Evolutionary conservation across 345 rosid species (phyloP), one percentile per base, ranked within the genome.

Genomic region (Ceriops zippeliana): DNA sequence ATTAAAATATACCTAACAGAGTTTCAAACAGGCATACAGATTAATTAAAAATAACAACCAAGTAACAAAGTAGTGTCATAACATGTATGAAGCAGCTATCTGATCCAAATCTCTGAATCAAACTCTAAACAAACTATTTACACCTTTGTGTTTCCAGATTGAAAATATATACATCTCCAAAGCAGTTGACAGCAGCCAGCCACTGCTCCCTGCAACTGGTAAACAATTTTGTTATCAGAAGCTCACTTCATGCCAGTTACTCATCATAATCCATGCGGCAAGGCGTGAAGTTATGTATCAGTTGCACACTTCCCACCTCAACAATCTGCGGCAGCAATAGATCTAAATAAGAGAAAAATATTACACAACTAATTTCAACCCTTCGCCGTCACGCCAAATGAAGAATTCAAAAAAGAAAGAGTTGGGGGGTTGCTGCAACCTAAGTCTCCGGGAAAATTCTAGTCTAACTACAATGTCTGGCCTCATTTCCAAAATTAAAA

Each of bases 161-260:
- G 80, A 86, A 93, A 61, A 91, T 58, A 56, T 91, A 89, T 30
- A 88, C 75, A 77, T 91, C 98, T 52, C 97, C 98, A 77, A 89
- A 93, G 83, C 97, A 93, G 71, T 91, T 93, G 65, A 87, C 57
- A n/a, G 98, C 97, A 49, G 97, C 92, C 63, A 93, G 78, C 97
- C 97, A 91, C 77, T 85, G 96, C 73, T 89, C 93, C 83, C 88
- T 95, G 68, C 83, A 78, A 77, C 97, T 91, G 19, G 90, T 78
- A 70, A 81, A 86, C 92, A 93, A 75, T 82, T 85, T 93, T 68
- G 96, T 91, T 71, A 93, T 88, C 13, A 96, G 96, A 68, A 90
- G 91, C 79, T 91, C 96, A 62, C 56, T 77, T 19, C 88, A 86
- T 35, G 80, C 75, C 47, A 77, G 75, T 53, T 82, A 80, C 38